Evolutionary conservation across 1,284 basidiomycete species (phyloP).

Genomic region (Anthracocystis panici-leucophaei): DNA sequence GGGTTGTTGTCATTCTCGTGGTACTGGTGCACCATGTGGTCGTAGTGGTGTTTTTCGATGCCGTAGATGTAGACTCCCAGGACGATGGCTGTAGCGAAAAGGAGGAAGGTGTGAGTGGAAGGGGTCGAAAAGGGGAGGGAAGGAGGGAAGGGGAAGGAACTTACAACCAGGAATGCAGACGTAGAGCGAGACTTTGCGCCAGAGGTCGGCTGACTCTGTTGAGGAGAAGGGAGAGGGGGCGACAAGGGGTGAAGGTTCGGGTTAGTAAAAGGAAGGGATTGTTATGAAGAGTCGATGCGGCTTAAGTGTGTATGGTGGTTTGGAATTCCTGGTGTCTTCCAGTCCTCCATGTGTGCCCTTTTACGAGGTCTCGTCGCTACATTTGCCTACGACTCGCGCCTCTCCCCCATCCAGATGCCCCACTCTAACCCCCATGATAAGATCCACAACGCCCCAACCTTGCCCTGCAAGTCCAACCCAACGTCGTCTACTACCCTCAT

Average conservation of each 20-base stretch:
- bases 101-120: neutral
- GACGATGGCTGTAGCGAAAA: constrained; percentile 42
- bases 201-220: constrained; percentile 62
- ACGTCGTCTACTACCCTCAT: too few relatives aligned
- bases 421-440: too few relatives aligned
- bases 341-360: too few relatives aligned
- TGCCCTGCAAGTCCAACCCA: too few relatives aligned
- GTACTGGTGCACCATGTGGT: constrained; percentile 62
- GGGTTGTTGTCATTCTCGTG: constrained; percentile 62
- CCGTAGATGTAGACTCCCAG: constrained; percentile 66
- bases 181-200: constrained; percentile 64
- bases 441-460: too few relatives aligned
- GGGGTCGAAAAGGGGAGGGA: neutral
- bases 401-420: too few relatives aligned
- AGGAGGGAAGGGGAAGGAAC: constrained; percentile 5
- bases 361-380: too few relatives aligned
- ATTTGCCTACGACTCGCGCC: too few relatives aligned
- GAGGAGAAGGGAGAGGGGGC: neutral
- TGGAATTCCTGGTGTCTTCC: too few relatives aligned
- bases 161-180: constrained; percentile 61
- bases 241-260: neutral
- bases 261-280: constrained; percentile 6
- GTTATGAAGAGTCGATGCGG: neutral
- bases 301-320: too few relatives aligned
- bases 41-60: constrained; percentile 62